Evolutionary conservation across 345 rosid genomes (phyloP).

Genomic region (Brassica rapa): DNA sequence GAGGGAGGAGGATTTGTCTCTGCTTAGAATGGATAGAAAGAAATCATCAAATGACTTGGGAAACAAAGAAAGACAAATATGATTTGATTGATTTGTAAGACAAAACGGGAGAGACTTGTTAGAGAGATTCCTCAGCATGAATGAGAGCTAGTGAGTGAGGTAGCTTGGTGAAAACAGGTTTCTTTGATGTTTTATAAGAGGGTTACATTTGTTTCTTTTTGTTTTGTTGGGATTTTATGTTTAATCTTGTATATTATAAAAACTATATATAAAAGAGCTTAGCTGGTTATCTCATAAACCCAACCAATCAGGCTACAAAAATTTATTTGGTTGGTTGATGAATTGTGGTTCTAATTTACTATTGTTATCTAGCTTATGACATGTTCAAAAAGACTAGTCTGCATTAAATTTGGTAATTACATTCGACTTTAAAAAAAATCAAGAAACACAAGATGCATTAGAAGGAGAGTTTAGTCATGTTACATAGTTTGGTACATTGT

Average conservation of each 20-base stretch:
- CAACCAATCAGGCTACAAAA: not conserved
- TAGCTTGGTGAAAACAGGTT: constrained; percentile 26
- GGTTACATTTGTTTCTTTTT: not conserved
- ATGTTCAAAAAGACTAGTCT: not conserved
- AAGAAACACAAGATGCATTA: not conserved
- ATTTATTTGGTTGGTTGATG: not conserved
- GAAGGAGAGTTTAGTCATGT: not conserved
- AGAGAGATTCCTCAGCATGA: constrained; percentile 10
- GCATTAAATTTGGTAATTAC: not conserved
- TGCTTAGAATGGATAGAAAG: not conserved
- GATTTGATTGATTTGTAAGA: constrained; percentile 9
- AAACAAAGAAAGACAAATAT: not conserved
- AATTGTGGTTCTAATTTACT: not conserved
- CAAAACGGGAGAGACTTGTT: constrained; percentile 10
- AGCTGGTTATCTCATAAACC: not conserved
- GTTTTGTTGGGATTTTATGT: not conserved
- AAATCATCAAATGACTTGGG: not conserved
- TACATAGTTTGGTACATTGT: not conserved
- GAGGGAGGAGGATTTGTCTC: not conserved
- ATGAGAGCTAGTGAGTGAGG: not conserved
- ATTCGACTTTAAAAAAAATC: not conserved
- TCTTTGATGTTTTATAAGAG: not conserved
- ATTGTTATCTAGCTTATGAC: not conserved
- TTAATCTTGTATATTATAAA: not conserved
- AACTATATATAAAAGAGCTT: not conserved